These are phyloP conservation scores for Diaporthe citriasiana DNA, from an alignment of 2,329 filamentous ascomycete species.

Conservation along the genomic window DNA sequence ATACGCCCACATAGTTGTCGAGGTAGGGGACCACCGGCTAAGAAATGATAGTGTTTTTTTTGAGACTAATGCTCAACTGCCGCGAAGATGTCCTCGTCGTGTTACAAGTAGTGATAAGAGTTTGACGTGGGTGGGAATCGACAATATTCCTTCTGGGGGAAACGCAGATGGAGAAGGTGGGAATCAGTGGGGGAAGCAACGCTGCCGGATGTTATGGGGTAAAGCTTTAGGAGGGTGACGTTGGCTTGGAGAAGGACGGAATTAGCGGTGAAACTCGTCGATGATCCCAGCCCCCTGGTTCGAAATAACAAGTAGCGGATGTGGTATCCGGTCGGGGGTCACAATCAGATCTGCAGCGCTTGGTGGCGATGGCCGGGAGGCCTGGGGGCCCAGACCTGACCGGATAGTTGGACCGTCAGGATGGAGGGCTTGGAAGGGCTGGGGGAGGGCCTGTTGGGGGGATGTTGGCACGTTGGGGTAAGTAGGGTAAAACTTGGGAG, in stretches of 20 bases:
- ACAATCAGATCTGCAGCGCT: neutral
- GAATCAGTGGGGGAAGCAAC: constrained; percentile 14
- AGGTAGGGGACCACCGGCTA: neutral
- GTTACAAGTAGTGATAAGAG: neutral
- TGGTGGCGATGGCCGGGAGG: constrained; percentile 27
- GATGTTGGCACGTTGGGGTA: neutral
- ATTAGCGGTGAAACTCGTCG: constrained; percentile 34
- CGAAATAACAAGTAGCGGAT: constrained; percentile 5
- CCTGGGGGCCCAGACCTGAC: constrained; percentile 5
- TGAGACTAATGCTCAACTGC: too few species aligned
- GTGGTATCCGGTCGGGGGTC: constrained; percentile 26
- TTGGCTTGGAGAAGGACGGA: constrained; percentile 24
- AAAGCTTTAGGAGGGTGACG: constrained; percentile 27
- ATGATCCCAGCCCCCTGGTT: constrained; percentile 31
- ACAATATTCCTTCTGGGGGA: neutral
- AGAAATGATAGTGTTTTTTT: neutral
- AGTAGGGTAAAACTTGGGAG: neutral
- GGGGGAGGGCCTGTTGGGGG: constrained; percentile 7
- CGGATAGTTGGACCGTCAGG: constrained; percentile 5
- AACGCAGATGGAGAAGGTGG: neutral
- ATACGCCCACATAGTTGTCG: constrained; percentile 37
- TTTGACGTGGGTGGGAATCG: neutral
- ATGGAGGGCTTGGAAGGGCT: neutral
- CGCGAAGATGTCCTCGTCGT: neutral
- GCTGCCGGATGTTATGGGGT: constrained; percentile 14